Base-by-base conservation (phyloP, 164 flowering plant species). In the Piper longum region DNA sequence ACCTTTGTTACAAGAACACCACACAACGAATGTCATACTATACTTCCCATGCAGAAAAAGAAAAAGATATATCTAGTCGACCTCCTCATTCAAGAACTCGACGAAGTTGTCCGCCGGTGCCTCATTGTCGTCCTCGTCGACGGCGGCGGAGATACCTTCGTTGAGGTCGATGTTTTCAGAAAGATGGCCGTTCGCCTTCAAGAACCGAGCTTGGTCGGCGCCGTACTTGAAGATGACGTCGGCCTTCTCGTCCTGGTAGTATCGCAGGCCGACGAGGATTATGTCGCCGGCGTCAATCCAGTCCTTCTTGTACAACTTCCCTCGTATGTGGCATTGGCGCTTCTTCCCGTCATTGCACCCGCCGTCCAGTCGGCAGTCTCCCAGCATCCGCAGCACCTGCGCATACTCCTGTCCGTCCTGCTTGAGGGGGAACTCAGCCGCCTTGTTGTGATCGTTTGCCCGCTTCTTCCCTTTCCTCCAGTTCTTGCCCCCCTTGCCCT, bases 341-440 rank as follows among this genome's bases (percentile, higher is more conserved):
- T 72, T 72, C 19, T 62, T 48, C 19, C 74, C 74, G 55, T 81
- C 84, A 58, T 78, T 81, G 68, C 84, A 81, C 78, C 65, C 73
- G 36, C 82, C 82, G 61, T 81, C 85, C 60, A 82, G 79, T 4
- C 85, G 78, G 56, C 85, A 82, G 64, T 81, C 79, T 0, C 85
- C 85, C 52, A 81, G 82, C 75, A 72, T 72, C 9, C 75, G 75
- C 11, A 68, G 75, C 16, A 72, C 75, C 61, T 68, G 75, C 18
- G 75, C 75, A 43, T 68, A 72, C 42, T 72, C 75, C 52, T 72
- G 75, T 0, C 75, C 72, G 61, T 72, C 75, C 43, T 72, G 72
- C 42, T 72, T 72, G 36, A n/a, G n/a, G 36, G 36, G 36, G 72
- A 72, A 72, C 16, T 68, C 75, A 2, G 69, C 69, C 72, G 68